Evolutionary conservation across 441 rosid genomes (phyloP).

Genomic region (Melastoma candidum): DNA sequence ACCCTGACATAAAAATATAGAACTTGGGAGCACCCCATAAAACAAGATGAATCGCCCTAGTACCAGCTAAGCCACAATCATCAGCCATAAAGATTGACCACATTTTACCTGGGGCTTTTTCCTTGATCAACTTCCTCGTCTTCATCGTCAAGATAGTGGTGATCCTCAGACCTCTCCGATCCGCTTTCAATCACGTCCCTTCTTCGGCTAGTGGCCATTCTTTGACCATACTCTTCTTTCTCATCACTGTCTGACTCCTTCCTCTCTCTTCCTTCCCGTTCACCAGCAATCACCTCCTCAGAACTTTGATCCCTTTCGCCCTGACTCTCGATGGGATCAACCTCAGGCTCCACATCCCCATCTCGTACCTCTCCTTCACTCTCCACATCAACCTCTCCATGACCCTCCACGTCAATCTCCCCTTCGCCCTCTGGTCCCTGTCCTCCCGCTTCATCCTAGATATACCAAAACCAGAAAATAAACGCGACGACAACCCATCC

Average conservation of each 20-base stretch:
- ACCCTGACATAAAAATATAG: no score
- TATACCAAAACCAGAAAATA: neutral
- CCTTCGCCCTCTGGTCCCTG: conserved; percentile 47
- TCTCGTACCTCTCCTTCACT: conserved; percentile 63
- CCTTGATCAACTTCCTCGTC: conserved; percentile 89
- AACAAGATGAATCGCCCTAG: neutral
- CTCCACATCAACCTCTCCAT: conserved; percentile 54
- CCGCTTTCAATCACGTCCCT: conserved; percentile 69
- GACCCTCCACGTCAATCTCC: conserved; percentile 43
- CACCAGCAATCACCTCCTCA: conserved; percentile 65
- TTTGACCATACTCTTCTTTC: conserved; percentile 53
- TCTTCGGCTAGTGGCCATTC: conserved; percentile 52
- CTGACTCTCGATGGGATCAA: conserved; percentile 86
- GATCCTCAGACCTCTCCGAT: conserved; percentile 80
- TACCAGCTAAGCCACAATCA: neutral
- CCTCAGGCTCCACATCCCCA: conserved; percentile 71
- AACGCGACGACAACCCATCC: neutral
- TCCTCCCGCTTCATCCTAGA: conserved; percentile 71
- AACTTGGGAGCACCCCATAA: no score
- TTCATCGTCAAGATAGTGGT: conserved; percentile 56
- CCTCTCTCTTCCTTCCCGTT: conserved; percentile 59
- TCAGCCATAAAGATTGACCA: no score
- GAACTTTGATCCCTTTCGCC: conserved; percentile 87
- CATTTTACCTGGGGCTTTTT: conserved; percentile 53
- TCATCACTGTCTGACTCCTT: conserved; percentile 67